Percentiles rank a stretch among this genome's conserved stretches.
Evolutionary conservation across 495 filamentous ascomycete species (phyloP).

Genomic region (Alectoria sarmentosa): DNA sequence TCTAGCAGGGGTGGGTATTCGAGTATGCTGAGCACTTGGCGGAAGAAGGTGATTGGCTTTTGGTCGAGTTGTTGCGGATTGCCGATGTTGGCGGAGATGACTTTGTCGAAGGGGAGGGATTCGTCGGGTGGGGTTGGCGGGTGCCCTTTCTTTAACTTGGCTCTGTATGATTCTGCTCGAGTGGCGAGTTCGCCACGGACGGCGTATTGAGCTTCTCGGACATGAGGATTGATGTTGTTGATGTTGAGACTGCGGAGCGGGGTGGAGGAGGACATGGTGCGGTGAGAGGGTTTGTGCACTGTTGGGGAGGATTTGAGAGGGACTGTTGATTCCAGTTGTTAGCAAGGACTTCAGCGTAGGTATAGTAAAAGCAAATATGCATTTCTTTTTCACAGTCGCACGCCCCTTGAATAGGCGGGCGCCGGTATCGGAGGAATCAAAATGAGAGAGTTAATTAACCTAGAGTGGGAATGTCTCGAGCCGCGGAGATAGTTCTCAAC

Average conservation of each 20-base stretch:
- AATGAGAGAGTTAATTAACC: background rate
- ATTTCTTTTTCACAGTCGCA: background rate
- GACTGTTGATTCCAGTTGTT: background rate
- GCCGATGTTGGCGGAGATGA: constrained; percentile 97
- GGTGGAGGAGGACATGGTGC: constrained; percentile 52
- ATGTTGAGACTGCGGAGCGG: constrained; percentile 58
- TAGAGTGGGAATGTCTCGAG: background rate
- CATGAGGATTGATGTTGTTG: constrained; percentile 85
- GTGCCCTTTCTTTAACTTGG: constrained; percentile 49
- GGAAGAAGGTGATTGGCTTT: constrained; percentile 98
- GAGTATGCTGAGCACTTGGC: constrained; percentile 88
- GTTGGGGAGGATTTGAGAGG: background rate
- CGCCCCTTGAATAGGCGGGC: constrained; percentile 11
- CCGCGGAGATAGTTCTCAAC: background rate
- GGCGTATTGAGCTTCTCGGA: constrained; percentile 84
- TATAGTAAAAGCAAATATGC: background rate
- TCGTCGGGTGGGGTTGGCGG: constrained; percentile 35
- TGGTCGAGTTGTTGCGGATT: constrained; percentile 98
- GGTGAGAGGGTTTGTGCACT: constrained; percentile 18
- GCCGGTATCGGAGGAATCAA: background rate
- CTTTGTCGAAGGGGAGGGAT: constrained; percentile 73
- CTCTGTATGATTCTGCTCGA: constrained; percentile 81
- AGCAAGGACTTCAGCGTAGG: background rate
- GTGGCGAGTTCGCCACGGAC: constrained; percentile 92
- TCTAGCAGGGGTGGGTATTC: constrained; percentile 83